Conservation (phyloP, 1,284 basidiomycete genomes). For the Trichosporon sp. region DNA sequence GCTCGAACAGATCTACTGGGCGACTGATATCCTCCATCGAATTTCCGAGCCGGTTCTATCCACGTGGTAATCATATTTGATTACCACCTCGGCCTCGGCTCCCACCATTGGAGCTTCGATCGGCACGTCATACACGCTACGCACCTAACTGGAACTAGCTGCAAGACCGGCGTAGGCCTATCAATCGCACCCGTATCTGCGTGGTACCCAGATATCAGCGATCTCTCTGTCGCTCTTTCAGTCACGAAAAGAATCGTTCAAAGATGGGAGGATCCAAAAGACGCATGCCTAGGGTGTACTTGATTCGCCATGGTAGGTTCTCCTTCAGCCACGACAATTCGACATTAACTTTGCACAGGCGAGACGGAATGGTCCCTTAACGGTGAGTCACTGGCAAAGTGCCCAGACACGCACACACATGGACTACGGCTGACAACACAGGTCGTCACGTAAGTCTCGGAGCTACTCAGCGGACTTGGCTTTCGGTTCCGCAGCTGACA, state of each 20-base stretch:
- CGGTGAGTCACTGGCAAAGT: constrained; percentile 50
- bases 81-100: neutral
- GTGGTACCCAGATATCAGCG: neutral
- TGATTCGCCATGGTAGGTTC: constrained; percentile 43
- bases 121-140: neutral
- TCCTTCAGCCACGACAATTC: too few species aligned
- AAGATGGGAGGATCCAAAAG: constrained; percentile 10
- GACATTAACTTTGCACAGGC: constrained; percentile 51
- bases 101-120: neutral
- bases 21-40: too few species aligned
- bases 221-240: neutral
- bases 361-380: constrained; percentile 93
- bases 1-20: too few species aligned
- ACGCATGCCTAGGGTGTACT: constrained; percentile 49
- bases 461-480: neutral
- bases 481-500: neutral
- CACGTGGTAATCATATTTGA: neutral
- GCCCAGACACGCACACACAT: neutral
- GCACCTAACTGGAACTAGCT: neutral
- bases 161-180: neutral
- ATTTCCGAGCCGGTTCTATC: neutral
- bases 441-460: constrained; percentile 62
- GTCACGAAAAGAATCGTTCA: neutral
- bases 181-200: neutral
- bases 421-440: constrained; percentile 8